Evolutionary conservation across 2,329 filamentous ascomycete species (phyloP).

Genomic region (Claviceps humidiphila): DNA sequence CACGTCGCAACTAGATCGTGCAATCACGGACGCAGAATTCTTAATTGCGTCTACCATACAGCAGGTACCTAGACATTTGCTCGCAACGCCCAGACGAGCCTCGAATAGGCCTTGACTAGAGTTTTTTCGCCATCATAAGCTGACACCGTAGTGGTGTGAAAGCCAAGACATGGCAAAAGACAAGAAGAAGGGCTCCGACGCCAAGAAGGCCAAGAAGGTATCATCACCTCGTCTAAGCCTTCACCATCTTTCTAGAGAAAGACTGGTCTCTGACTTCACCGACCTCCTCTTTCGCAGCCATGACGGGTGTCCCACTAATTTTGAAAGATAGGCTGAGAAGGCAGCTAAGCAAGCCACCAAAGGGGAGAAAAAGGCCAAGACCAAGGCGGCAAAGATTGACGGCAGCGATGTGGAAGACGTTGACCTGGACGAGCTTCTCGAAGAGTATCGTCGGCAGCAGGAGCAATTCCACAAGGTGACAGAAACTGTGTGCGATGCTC

Average conservation of each 20-base stretch:
- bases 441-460: constrained; percentile 85
- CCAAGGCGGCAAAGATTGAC: constrained; percentile 53
- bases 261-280: background rate
- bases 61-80: too few species aligned
- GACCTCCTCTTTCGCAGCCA: background rate
- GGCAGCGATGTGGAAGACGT: constrained; percentile 87
- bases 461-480: constrained; percentile 91
- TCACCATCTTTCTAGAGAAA: background rate
- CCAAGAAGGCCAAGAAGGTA: constrained; percentile 39
- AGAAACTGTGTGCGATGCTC: constrained; percentile 55
- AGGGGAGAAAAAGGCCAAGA: constrained; percentile 71
- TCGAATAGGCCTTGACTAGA: background rate
- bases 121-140: background rate
- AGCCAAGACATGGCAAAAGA: constrained; percentile 32
- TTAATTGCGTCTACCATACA: too few species aligned
- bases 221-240: constrained; percentile 5
- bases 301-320: background rate
- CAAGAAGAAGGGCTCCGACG: constrained; percentile 35
- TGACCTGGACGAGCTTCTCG: constrained; percentile 84
- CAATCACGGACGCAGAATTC: too few species aligned
- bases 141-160: background rate
- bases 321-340: constrained; percentile 38
- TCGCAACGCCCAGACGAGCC: too few species aligned
- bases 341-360: constrained; percentile 77
- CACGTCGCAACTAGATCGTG: too few species aligned